Conservation (phyloP, 2,329 filamentous ascomycete genomes). For the Lecanicillium sp. region DNA sequence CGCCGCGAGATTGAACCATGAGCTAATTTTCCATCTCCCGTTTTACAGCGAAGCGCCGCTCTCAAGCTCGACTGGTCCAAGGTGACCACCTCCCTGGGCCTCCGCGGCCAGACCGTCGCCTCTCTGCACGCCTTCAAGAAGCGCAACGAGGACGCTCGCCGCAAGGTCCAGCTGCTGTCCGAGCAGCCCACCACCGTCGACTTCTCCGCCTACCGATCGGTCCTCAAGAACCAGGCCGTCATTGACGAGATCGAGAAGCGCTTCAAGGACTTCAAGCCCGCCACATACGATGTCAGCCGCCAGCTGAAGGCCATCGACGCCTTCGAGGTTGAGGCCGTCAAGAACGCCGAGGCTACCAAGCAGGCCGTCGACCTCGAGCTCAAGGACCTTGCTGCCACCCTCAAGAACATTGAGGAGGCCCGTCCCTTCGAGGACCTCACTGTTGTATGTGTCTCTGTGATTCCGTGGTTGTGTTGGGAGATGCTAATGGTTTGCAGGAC, state of each 20-base stretch:
- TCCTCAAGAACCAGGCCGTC: constrained; percentile 93
- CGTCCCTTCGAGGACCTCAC: constrained; percentile 95
- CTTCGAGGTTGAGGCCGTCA: constrained; percentile 93
- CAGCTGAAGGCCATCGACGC: constrained; percentile 98
- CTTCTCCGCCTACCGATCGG: constrained; percentile 84
- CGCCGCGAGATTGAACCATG: too few relatives aligned
- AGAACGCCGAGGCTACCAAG: constrained; percentile 97
- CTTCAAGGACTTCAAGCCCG: constrained; percentile 84
- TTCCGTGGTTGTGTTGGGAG: constrained; percentile 2
- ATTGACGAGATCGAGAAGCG: constrained; percentile 97
- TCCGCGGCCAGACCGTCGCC: constrained; percentile 87
- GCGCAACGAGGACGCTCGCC: constrained; percentile 97
- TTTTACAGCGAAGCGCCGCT: constrained; percentile 82
- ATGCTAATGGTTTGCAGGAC: constrained; percentile 52
- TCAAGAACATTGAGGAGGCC: constrained; percentile 95
- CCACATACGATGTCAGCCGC: constrained; percentile 83
- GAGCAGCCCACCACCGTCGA: constrained; percentile 83
- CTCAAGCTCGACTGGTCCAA: constrained; percentile 99
- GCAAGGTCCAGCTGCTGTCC: constrained; percentile 77
- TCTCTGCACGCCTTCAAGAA: constrained; percentile 97
- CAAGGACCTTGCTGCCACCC: constrained; percentile 84
- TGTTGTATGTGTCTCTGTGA: constrained; percentile 61
- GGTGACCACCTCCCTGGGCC: constrained; percentile 86
- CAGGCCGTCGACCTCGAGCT: constrained; percentile 91
- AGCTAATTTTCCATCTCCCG: constrained; percentile 46